Evolutionary conservation across 1,139 yeast species (phyloP).

Genomic region (Magnusiomyces suaveolens): DNA sequence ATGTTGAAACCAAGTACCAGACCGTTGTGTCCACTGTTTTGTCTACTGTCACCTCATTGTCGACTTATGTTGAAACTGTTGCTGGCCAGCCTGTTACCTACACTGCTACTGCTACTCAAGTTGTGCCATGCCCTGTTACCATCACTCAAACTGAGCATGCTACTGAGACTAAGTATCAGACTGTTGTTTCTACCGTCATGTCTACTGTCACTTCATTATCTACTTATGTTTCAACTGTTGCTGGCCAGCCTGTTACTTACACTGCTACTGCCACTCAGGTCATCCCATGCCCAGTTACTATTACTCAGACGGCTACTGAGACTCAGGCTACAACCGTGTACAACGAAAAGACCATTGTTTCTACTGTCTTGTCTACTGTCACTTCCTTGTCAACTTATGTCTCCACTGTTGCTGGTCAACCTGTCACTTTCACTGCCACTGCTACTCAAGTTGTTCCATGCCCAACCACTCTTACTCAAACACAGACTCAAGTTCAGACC

Average conservation of each 20-base stretch:
- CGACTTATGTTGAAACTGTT: neutral
- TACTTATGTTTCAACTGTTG: neutral
- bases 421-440: constrained; percentile 1
- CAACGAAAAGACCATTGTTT: neutral
- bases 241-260: neutral
- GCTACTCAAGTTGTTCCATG: neutral
- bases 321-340: neutral
- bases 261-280: constrained; percentile 1
- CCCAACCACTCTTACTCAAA: neutral
- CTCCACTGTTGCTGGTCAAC: neutral
- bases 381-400: neutral
- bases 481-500: neutral
- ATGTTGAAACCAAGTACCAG: neutral
- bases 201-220: neutral
- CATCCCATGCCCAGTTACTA: neutral
- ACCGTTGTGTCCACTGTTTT: constrained; percentile 2
- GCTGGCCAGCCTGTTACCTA: constrained; percentile 1
- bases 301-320: neutral
- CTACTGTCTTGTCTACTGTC: neutral
- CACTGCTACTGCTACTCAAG: neutral
- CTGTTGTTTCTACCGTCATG: neutral
- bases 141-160: neutral
- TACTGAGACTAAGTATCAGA: neutral
- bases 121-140: no score
- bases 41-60: neutral